Percentiles rank a stretch among this genome's conserved stretches.
These are phyloP conservation scores for Jacaranda copaia DNA, from an alignment of 257 asterid species.

Conservation along the genomic window DNA sequence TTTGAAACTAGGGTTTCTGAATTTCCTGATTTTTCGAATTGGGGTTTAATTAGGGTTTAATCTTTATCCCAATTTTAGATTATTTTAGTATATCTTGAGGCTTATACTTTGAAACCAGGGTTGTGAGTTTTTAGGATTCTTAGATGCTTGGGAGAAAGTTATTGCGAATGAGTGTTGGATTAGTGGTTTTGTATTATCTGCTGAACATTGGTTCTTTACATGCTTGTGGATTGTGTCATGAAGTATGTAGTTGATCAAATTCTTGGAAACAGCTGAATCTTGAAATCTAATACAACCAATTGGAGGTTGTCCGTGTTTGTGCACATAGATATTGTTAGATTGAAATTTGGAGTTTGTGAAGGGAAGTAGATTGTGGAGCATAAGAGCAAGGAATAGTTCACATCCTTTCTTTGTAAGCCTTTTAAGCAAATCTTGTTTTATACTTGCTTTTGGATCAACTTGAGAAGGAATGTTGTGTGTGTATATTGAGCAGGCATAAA, in stretches of 20 bases:
- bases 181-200: neutral
- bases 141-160: conserved; percentile 17
- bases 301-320: neutral
- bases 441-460: neutral
- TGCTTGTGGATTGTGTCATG: conserved; percentile 12
- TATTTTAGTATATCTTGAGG: neutral
- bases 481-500: neutral
- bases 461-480: neutral
- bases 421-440: conserved; percentile 1
- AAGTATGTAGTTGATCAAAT: neutral
- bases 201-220: neutral
- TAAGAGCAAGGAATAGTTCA: conserved; percentile 1
- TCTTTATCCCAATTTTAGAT: conserved; percentile 2
- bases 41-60: conserved; percentile 34
- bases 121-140: conserved; percentile 1
- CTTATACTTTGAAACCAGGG: conserved; percentile 15
- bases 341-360: neutral
- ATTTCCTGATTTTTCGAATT: neutral
- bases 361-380: neutral
- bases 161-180: neutral
- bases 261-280: conserved; percentile 21
- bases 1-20: conserved; percentile 10
- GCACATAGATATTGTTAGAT: neutral
- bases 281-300: neutral
- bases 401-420: neutral